Base-by-base conservation (phyloP, 2,329 filamentous ascomycete species). In the Cordyceps tenuipes region DNA sequence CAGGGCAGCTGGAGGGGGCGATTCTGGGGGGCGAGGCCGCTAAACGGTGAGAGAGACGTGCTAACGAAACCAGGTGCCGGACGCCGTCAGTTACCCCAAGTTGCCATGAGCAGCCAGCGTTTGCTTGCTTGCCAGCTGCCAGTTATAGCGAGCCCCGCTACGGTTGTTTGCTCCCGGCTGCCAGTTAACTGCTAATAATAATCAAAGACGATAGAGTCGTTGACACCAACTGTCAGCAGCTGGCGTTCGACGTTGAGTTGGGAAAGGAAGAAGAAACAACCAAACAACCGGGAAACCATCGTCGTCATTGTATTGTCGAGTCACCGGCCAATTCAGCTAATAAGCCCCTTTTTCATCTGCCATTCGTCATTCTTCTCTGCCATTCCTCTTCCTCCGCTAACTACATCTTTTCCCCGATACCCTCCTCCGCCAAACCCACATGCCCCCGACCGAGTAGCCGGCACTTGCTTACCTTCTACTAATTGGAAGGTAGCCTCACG, bases 401-500 rank as follows among this genome's bases (percentile, higher is more conserved):
- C 12, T 36, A 36, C 34, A 36, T 36, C 34, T 10, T 17, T 36
- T 17, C 3, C 26, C 41, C 55, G 6, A 7, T 34, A 10, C 29
- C 23, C 29, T 17, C 34, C 15, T 46, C 46, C n/a, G 34, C 17
- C 3, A 15, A 46, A 57, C 43, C 56, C 56, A 52, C 56, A 59
- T 59, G 56, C 56, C 48, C 41, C 48, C 56, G 56, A 59, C 56
- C 56, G 47, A 58, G 47, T 58, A 58, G 47, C 56, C 56, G 56
- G 46, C 56, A 48, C 56, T 58, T 58, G 56, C 56, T 58, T 58
- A 58, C 56, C 51, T 36, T 15, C 39, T 29, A 29, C n/a, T n/a
- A n/a, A n/a, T n/a, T n/a, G n/a, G n/a, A 6, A 29, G 23, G 23
- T 51, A 58, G 56, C 56, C 48, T 34, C 31, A n/a, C n/a, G 34